phyloP scores from a whole-genome alignment of 495 filamentous ascomycete species.

The Pseudomonodictys pantanalensis region DNA sequence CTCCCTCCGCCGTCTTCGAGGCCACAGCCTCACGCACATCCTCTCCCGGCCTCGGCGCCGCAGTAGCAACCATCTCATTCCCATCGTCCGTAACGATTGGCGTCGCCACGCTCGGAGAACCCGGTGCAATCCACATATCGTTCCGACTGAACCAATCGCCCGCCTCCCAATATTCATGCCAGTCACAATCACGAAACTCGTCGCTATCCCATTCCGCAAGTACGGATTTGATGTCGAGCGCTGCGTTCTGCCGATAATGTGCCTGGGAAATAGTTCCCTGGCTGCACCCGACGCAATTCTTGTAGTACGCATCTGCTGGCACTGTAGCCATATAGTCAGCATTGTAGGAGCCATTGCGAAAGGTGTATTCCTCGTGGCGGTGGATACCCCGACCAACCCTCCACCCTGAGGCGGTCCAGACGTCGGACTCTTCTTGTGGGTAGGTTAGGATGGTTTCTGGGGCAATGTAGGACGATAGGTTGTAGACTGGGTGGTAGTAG shows the following conservation, averaged over 20 bases:
- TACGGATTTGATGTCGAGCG: not conserved
- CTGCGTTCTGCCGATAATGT: not conserved
- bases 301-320: not conserved
- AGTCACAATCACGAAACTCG: not conserved
- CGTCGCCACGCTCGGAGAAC: not conserved
- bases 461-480: not conserved
- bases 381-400: not conserved
- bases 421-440: not conserved
- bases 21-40: too few species aligned
- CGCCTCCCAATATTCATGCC: not conserved
- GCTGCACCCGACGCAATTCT: not conserved
- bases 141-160: not conserved
- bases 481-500: not conserved
- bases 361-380: not conserved
- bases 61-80: not conserved
- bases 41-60: not conserved
- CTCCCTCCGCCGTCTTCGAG: too few species aligned
- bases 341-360: not conserved
- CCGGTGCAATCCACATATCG: conserved; percentile 1
- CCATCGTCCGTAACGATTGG: not conserved
- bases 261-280: not conserved
- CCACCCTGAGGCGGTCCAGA: not conserved
- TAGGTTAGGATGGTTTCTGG: not conserved
- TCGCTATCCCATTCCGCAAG: not conserved
- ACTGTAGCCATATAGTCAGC: not conserved